Percentiles rank a stretch among this genome's conserved stretches.
phyloP scores from a whole-genome alignment of 768 basidiomycete genomes.

The Suillus placidus region DNA sequence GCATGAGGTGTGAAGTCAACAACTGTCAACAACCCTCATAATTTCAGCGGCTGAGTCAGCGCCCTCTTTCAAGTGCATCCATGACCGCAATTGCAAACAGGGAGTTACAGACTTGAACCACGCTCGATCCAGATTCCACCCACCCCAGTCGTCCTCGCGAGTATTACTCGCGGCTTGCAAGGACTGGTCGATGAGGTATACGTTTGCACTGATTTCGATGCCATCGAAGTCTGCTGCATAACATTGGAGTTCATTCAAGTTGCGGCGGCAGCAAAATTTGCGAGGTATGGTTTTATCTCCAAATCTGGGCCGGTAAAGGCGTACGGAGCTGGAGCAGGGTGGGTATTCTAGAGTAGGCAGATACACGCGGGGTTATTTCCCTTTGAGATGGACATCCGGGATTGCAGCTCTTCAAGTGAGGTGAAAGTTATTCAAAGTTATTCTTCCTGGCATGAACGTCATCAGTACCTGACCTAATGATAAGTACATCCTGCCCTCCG shows the following conservation, averaged over 20 bases:
- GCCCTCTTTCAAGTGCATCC: too few species aligned
- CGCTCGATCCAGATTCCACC: too few species aligned
- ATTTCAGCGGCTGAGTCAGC: too few species aligned
- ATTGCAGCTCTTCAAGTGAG: slow-evolving; percentile 34
- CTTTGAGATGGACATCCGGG: background rate
- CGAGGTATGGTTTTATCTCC: too few species aligned
- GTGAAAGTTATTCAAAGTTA: background rate
- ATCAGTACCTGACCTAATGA: background rate
- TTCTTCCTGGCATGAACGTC: background rate
- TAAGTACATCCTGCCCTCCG: background rate
- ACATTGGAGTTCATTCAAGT: slow-evolving; percentile 45
- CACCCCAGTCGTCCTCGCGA: too few species aligned
- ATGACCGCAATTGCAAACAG: too few species aligned
- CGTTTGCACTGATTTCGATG: too few species aligned
- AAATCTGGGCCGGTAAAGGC: slow-evolving; percentile 38
- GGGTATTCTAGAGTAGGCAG: background rate
- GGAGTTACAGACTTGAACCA: too few species aligned
- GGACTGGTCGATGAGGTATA: too few species aligned
- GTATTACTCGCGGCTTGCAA: too few species aligned
- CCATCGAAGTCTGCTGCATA: slow-evolving; percentile 71
- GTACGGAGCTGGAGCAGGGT: slow-evolving; percentile 33
- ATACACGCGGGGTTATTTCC: slow-evolving; percentile 3
- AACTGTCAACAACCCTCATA: too few species aligned
- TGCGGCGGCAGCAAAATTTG: slow-evolving; percentile 49
- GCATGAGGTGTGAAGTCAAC: too few species aligned